Percentiles rank a stretch among this genome's conserved stretches.
phyloP scores from a whole-genome alignment of 1,284 basidiomycete genomes.

The Hypsizygus ulmarius region DNA sequence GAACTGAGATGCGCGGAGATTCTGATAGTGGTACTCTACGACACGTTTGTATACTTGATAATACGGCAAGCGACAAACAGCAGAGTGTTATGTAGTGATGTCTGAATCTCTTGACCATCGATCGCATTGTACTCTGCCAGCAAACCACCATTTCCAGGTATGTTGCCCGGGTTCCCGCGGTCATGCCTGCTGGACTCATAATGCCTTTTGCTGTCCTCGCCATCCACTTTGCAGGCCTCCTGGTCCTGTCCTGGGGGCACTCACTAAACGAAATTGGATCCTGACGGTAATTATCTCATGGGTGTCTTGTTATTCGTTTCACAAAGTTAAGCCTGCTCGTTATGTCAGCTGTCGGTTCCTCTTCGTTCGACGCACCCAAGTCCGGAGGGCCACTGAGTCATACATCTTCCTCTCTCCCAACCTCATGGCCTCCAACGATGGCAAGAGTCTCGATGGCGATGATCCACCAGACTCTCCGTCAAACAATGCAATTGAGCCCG shows the following conservation, averaged over 20 bases:
- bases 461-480: conserved; percentile 33
- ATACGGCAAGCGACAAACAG: conserved; percentile 1
- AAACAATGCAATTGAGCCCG: conserved; percentile 43
- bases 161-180: conserved; percentile 8
- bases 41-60: neutral
- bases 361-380: conserved; percentile 4
- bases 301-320: conserved; percentile 16
- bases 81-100: conserved; percentile 17
- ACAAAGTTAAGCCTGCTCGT: conserved; percentile 13
- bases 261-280: neutral
- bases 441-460: conserved; percentile 37
- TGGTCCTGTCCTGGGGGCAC: conserved; percentile 8
- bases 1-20: conserved; percentile 1
- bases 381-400: conserved; percentile 1
- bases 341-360: conserved; percentile 21
- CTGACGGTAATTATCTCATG: conserved; percentile 9
- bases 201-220: conserved; percentile 8
- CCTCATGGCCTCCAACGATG: conserved; percentile 33
- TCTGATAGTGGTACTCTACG: neutral
- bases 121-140: conserved; percentile 4
- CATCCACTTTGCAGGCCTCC: conserved; percentile 7
- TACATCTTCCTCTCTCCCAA: conserved; percentile 11
- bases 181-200: conserved; percentile 12
- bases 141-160: neutral
- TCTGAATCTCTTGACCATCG: conserved; percentile 3